Conservation (phyloP, 2,329 filamentous ascomycete species). For the Curvularia sp. region DNA sequence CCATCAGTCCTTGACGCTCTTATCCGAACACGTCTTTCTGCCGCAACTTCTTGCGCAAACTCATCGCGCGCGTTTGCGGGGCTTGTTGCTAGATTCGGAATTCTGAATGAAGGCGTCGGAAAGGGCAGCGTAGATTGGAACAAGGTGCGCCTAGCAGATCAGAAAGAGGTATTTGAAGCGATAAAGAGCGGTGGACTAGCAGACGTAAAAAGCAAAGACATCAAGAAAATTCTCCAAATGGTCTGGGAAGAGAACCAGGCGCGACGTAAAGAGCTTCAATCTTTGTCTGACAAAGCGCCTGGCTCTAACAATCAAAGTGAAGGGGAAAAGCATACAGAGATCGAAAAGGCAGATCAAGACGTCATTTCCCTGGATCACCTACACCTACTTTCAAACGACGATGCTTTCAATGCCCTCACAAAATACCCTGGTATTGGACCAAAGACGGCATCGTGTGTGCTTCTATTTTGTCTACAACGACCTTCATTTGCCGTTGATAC, state of each 20-base stretch:
- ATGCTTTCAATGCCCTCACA: slow-evolving; percentile 65
- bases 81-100: slow-evolving; percentile 69
- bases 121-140: slow-evolving; percentile 80
- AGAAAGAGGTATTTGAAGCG: slow-evolving; percentile 69
- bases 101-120: slow-evolving; percentile 67
- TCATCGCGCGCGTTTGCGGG: slow-evolving; percentile 72
- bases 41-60: slow-evolving; percentile 66
- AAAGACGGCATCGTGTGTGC: slow-evolving; percentile 71
- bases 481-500: slow-evolving; percentile 72
- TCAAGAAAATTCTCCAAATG: slow-evolving; percentile 76
- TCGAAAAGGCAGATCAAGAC: slow-evolving; percentile 63
- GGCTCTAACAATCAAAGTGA: slow-evolving; percentile 56
- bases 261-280: slow-evolving; percentile 59
- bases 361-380: slow-evolving; percentile 71
- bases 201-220: slow-evolving; percentile 72
- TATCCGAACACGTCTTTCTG: slow-evolving; percentile 67
- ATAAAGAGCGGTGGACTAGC: slow-evolving; percentile 76
- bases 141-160: slow-evolving; percentile 66
- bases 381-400: slow-evolving; percentile 62
- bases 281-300: slow-evolving; percentile 46
- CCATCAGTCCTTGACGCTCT: slow-evolving; percentile 70
- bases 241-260: slow-evolving; percentile 72
- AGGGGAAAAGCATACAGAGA: slow-evolving; percentile 64
- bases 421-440: slow-evolving; percentile 69
- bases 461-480: slow-evolving; percentile 69